A percentile compares a stretch with the other conserved stretches of the same genome.
These are phyloP conservation scores for Parmelia sp. DNA, from an alignment of 495 filamentous ascomycete species.

Conservation along the genomic window DNA sequence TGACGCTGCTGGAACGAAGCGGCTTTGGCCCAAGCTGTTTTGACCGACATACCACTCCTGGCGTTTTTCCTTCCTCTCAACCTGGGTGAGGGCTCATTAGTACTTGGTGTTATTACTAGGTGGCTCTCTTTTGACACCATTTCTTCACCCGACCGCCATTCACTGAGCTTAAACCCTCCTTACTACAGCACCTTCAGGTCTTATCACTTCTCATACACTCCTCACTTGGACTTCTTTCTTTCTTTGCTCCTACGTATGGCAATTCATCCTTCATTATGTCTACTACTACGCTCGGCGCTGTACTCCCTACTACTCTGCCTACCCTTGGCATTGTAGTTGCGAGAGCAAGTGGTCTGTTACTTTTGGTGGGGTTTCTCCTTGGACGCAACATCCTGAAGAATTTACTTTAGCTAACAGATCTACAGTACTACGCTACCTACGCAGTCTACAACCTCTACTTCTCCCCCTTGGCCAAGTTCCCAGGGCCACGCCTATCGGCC, in stretches of 20 bases:
- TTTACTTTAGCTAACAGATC: not conserved
- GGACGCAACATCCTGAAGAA: not conserved
- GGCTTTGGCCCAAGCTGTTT: no score
- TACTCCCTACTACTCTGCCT: not conserved
- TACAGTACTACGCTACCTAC: not conserved
- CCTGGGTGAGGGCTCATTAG: not conserved
- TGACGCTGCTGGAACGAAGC: no score
- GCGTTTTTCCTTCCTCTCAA: not conserved
- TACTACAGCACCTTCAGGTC: not conserved
- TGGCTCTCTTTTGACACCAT: not conserved
- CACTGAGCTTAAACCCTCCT: not conserved
- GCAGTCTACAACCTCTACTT: conserved; percentile 30
- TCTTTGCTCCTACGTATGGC: not conserved
- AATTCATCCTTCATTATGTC: not conserved
- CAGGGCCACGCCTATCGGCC: conserved; percentile 22
- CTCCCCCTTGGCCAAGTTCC: conserved; percentile 26
- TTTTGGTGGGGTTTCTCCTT: not conserved
- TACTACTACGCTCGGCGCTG: not conserved
- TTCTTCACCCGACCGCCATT: not conserved
- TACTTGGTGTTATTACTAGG: no score
- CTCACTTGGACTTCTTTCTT: not conserved
- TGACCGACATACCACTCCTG: not conserved
- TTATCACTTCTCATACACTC: not conserved
- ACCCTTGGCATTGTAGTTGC: not conserved
- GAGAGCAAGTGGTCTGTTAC: not conserved